Evolutionary conservation across 441 rosid genomes (phyloP), one percentile per base, ranked within the genome.

Genomic region (Dalechampia spathulata): DNA sequence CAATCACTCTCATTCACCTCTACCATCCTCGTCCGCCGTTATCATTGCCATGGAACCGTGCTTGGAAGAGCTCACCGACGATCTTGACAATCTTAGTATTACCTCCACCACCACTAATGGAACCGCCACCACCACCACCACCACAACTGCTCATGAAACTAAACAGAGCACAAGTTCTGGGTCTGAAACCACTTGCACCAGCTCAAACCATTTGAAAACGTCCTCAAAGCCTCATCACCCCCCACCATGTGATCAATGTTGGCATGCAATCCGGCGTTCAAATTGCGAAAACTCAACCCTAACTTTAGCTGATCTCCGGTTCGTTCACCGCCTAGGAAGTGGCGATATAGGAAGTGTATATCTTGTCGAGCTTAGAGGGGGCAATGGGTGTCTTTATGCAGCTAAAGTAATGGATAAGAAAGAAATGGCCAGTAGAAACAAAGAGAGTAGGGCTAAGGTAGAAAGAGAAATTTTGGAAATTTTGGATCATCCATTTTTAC

Each of bases 321-420:
- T 66, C 17, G 69, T 81, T 10, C 75, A 72, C 57, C 74, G 83
- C 13, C 75, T 80, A 61, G 76, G 91, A 23, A 78, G 85, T 21
- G 63, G 88, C 57, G 96, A 85, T 78, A 75, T 90, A 49, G 75
- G 87, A 17, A 73, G 80, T 52, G 82, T 77, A 58, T 87, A 82
- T 37, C 82, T 90, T 26, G 98, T 91, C 26, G 65, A 62, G 62
- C 39, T 65, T 14, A 71, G 49, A 49, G 69, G 45, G 0, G 78
- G 92, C 38, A 82, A 95, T 41, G 65, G 66, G 25, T 71, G 67
- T 39, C 21, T 77, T 10, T 73, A 84, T 34, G 95, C 98, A 0
- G 95, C 95, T 25, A 92, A 92, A 45, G 96, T 92, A 17, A 86
- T 88, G 98, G 95, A 91, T 66, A 88, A 77, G 67, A 81, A 79